Base-by-base conservation (phyloP, 2,329 filamentous ascomycete genomes). In the Epichloe coenophiala region DNA sequence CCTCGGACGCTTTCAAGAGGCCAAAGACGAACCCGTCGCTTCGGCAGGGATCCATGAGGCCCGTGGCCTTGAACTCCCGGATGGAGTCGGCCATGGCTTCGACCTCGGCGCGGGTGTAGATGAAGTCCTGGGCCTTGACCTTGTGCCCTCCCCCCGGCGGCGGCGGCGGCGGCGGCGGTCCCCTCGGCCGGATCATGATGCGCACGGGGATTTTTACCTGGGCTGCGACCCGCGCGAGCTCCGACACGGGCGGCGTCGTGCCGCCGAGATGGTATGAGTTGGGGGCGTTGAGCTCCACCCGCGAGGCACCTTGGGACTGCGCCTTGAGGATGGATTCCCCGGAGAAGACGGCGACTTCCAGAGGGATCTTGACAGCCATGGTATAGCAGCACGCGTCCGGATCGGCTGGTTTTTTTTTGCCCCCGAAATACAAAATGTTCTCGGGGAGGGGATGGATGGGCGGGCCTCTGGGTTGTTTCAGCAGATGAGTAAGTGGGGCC, bases 21-120 rank as follows among this genome's bases (percentile, higher is more conserved):
- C 77, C 77, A 55, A 80, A 77, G 7, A 81, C 76, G 55, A 81
- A 80, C 1, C 75, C 75, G 54, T 80, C 77, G 4, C 74, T 75
- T 13, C 66, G 64, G 2, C 57, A 55, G 0, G 61, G 55, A 27
- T 66, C 57, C 48, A 80, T 58, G 3, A 68, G 51, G 0, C 66
- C 66, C 0, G 65, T 58, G 1, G 56, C 56, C 45, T 65, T 68
- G 58, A 78, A 70, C 0, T 44, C 53, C 0, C 15, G 45, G 9
- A 80, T 70, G 7, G 63, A 56, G 2, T 55, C 49, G 40, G 56
- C 56, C 77, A 81, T 80, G 5, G 52, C 33, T 9, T 58, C 56
- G 5, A 75, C 57, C 57, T 80, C 75, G 3, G 53, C 56, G 9
- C 63, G 57, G 0, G 66, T 63, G 62, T 80, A 80, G 48, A 75